These are phyloP conservation scores for Nakaseomyces nivariensis DNA, from an alignment of 1,139 yeast species.

Conservation along the genomic window DNA sequence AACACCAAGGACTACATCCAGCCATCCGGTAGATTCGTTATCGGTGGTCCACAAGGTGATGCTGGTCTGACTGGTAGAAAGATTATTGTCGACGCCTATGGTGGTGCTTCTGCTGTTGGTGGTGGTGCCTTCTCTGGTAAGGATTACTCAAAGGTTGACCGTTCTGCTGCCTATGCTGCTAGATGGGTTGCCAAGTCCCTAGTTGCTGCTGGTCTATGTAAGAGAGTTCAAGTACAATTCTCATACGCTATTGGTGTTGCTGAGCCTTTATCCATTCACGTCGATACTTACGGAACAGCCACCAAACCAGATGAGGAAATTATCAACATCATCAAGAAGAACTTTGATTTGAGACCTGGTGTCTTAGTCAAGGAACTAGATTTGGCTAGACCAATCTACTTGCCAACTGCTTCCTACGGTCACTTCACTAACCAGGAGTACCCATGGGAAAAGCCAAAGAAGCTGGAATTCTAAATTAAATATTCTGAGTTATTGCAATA, in stretches of 20 bases:
- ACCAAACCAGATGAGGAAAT: constrained; percentile 79
- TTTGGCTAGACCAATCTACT: constrained; percentile 97
- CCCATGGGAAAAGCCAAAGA: constrained; percentile 97
- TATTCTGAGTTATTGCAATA: background rate
- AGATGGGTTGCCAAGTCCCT: constrained; percentile 99
- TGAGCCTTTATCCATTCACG: constrained; percentile 95
- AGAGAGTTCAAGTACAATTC: constrained; percentile 96
- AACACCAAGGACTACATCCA: constrained; percentile 96
- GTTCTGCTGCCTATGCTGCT: constrained; percentile 99
- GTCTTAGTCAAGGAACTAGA: constrained; percentile 92
- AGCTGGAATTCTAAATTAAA: constrained; percentile 53
- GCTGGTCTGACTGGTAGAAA: constrained; percentile 99
- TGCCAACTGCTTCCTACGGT: constrained; percentile 98
- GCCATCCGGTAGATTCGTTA: constrained; percentile 99
- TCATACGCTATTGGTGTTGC: constrained; percentile 99
- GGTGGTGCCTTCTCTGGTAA: constrained; percentile 99
- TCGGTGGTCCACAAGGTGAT: constrained; percentile 99
- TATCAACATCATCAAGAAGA: constrained; percentile 80
- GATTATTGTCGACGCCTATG: constrained; percentile 98
- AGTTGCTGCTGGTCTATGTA: constrained; percentile 88
- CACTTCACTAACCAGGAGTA: constrained; percentile 98
- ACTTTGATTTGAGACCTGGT: constrained; percentile 99
- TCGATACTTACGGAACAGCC: constrained; percentile 97
- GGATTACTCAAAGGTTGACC: constrained; percentile 99
- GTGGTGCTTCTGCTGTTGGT: constrained; percentile 99